Base-by-base conservation (phyloP, 164 flowering plant genomes). In the Tetrastigma voinierianum region DNA sequence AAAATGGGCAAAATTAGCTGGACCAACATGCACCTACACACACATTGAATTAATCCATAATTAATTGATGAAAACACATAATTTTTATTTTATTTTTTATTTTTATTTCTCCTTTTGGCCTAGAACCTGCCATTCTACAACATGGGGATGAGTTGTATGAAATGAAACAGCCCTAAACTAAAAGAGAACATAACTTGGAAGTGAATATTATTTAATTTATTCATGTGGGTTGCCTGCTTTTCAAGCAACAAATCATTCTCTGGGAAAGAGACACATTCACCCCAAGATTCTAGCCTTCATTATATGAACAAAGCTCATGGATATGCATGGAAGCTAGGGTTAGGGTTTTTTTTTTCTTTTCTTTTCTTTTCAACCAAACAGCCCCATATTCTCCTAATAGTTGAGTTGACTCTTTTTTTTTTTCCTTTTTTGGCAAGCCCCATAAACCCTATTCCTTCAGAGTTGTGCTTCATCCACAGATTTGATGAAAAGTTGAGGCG, bases 211-310 rank as follows among this genome's bases (percentile, higher is more conserved):
- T 20, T 15, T n/a, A 23, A n/a, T 20, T 46, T 23, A n/a, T 60
- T 57, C 25, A 20, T 51, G 25, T 1, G 24, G 40, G 10, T 67
- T 68, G 75, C 72, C 57, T 68, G 19, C 23, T 49, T 61, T 32
- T 56, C 44, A 72, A 76, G 79, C 67, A 71, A 76, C 60, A 65
- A 68, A 76, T 76, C 64, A 44, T 60, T 71, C 68, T 61, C 55
- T 57, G 61, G 40, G 21, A 25, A 40, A 20, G 15, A 16, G 63
- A 57, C 61, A 67, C 60, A 57, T 59, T 53, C 40, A 6, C 59
- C 67, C 67, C 67, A 51, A 67, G 75, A 72, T 66, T 69, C 67
- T 68, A 47, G 67, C 51, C 59, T 55, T 59, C 49, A 43, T 55
- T 18, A 59, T 51, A 21, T 52, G 40, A 32, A n/a, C 17, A 40